Evolutionary conservation across 1,139 yeast genomes (phyloP).

Genomic region (Insectozyma bohioensis): DNA sequence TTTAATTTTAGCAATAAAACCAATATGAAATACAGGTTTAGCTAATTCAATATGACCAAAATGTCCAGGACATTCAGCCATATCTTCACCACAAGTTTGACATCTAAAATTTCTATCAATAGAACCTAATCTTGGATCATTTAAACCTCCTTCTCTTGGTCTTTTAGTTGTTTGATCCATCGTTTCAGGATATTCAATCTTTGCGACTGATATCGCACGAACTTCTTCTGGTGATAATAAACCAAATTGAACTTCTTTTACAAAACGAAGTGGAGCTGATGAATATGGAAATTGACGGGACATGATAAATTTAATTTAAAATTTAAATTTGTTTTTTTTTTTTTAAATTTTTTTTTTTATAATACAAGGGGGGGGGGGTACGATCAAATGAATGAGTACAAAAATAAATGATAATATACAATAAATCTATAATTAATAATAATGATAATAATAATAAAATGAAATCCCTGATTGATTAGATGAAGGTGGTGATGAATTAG

Average conservation of each 20-base stretch:
- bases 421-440: no score
- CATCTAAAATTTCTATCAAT: slow-evolving; percentile 96
- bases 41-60: slow-evolving; percentile 98
- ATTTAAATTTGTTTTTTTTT: slow-evolving; percentile 8
- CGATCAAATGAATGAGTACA: slow-evolving; percentile 9
- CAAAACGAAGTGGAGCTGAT: slow-evolving; percentile 95
- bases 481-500: no score
- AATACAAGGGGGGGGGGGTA: no score
- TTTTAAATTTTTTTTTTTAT: slow-evolving; percentile 8
- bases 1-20: slow-evolving; percentile 88
- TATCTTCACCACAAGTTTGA: slow-evolving; percentile 98
- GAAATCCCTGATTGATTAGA: no score
- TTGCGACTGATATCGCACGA: slow-evolving; percentile 94
- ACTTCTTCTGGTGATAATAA: slow-evolving; percentile 97
- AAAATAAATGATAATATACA: no score
- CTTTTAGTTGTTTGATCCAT: slow-evolving; percentile 96
- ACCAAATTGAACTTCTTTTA: slow-evolving; percentile 98
- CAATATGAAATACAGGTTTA: slow-evolving; percentile 97
- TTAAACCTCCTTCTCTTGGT: slow-evolving; percentile 95
- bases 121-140: slow-evolving; percentile 95
- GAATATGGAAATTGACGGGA: slow-evolving; percentile 83
- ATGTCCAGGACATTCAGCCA: slow-evolving; percentile 99
- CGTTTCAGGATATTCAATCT: slow-evolving; percentile 96
- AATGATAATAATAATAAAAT: no score
- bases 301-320: slow-evolving; percentile 22